phyloP scores from a whole-genome alignment of 192 early-diverging fungal species.

The Backusella australiensis region DNA sequence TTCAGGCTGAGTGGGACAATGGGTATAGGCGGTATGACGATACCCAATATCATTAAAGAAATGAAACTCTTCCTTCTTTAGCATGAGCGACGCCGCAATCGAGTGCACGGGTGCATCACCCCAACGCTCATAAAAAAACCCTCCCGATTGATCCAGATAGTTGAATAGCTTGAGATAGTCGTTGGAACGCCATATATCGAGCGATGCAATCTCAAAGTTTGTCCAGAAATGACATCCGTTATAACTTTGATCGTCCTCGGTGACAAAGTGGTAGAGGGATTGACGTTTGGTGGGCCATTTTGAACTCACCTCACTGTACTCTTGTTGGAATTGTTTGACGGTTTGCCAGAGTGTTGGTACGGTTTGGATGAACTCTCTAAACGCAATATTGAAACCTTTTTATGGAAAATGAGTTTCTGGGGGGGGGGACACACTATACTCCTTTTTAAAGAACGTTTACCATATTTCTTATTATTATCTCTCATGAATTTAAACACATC shows the following conservation, averaged over 20 bases:
- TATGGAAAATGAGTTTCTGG: neutral
- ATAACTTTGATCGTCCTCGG: conserved; percentile 56
- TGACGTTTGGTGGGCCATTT: conserved; percentile 38
- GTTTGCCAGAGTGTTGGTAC: conserved; percentile 74
- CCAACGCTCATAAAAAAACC: conserved; percentile 87
- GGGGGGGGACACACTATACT: neutral
- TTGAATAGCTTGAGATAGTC: conserved; percentile 69
- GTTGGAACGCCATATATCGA: conserved; percentile 64
- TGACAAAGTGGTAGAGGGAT: conserved; percentile 50
- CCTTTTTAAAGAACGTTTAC: conserved; percentile 24
- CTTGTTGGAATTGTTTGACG: conserved; percentile 49
- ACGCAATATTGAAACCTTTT: conserved; percentile 68
- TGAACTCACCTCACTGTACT: conserved; percentile 40
- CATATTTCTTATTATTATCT: conserved; percentile 75
- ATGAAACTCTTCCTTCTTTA: conserved; percentile 62
- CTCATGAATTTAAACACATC: conserved; percentile 84
- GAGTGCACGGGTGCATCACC: conserved; percentile 77
- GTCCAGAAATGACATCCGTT: conserved; percentile 88
- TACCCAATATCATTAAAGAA: conserved; percentile 80
- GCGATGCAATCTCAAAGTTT: conserved; percentile 70
- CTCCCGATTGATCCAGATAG: conserved; percentile 71
- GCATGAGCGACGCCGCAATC: conserved; percentile 58
- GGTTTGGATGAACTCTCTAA: conserved; percentile 68
- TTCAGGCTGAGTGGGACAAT: conserved; percentile 55
- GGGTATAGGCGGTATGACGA: conserved; percentile 56